These are phyloP conservation scores for Aspergillus sergii DNA, from an alignment of 2,329 filamentous ascomycete species.

Conservation along the genomic window DNA sequence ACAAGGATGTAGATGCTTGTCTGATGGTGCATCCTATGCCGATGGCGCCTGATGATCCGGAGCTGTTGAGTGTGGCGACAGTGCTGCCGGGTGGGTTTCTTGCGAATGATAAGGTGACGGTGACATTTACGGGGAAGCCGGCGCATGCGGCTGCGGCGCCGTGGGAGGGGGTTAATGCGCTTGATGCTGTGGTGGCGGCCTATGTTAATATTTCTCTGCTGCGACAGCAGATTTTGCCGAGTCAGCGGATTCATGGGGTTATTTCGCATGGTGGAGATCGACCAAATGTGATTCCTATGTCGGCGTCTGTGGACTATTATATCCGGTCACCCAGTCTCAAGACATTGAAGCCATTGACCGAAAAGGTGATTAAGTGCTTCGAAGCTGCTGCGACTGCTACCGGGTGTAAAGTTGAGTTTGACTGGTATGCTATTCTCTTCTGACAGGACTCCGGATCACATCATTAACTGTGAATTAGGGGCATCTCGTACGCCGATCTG, in stretches of 20 bases:
- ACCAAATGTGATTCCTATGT: conserved; percentile 60
- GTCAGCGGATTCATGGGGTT: conserved; percentile 54
- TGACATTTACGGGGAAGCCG: conserved; percentile 52
- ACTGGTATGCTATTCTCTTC: conserved; percentile 24
- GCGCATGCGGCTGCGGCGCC: conserved; percentile 59
- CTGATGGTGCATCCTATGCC: conserved; percentile 45
- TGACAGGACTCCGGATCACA: not conserved
- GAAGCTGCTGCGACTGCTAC: conserved; percentile 36
- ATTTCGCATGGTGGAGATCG: conserved; percentile 56
- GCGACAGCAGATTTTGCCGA: conserved; percentile 57
- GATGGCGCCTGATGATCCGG: conserved; percentile 25
- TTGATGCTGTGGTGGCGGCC: conserved; percentile 57
- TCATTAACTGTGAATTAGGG: conserved; percentile 21
- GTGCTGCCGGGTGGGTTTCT: conserved; percentile 30
- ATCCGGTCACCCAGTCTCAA: conserved; percentile 45
- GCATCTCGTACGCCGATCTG: conserved; percentile 32
- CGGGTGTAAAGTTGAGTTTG: conserved; percentile 33
- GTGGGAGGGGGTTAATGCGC: conserved; percentile 61
- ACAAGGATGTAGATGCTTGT: conserved; percentile 39
- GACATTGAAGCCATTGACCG: conserved; percentile 37
- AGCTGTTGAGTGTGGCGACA: conserved; percentile 26
- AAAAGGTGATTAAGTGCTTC: conserved; percentile 34
- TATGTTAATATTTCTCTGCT: conserved; percentile 51
- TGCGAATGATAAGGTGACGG: conserved; percentile 33
- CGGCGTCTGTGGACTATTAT: conserved; percentile 48